Conservation (phyloP, 352 stramenopile species). For the Blastocystis sp. region DNA sequence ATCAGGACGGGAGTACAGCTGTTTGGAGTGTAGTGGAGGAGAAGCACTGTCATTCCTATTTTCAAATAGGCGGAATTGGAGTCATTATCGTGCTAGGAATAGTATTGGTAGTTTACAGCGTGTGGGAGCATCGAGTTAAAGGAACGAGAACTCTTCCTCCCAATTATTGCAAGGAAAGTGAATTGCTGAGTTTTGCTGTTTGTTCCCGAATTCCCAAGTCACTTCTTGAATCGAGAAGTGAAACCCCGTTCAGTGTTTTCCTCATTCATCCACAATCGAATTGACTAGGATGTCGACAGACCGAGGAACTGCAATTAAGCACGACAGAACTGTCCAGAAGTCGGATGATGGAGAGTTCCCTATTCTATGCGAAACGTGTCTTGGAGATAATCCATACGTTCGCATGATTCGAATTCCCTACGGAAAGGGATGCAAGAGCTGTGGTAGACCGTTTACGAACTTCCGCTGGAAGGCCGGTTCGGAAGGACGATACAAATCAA, state of each 20-base stretch:
- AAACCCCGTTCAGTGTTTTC: no score
- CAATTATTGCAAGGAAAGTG: no score
- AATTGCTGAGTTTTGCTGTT: neutral
- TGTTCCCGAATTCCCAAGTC: neutral
- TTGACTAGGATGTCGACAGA: conserved; percentile 67
- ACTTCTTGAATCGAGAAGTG: neutral
- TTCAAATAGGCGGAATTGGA: neutral
- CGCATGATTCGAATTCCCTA: conserved; percentile 93
- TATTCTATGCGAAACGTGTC: conserved; percentile 90
- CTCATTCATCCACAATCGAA: no score
- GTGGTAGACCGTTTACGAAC: conserved; percentile 86
- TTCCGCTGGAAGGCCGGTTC: conserved; percentile 93
- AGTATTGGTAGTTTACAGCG: neutral
- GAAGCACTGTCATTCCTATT: neutral
- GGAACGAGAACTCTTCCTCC: neutral
- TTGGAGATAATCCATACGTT: conserved; percentile 96
- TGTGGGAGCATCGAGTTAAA: neutral
- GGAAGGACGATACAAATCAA: conserved; percentile 90
- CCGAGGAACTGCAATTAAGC: conserved; percentile 73
- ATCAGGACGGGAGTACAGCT: neutral
- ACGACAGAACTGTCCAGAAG: conserved; percentile 21
- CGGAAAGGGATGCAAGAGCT: conserved; percentile 94
- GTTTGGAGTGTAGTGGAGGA: neutral
- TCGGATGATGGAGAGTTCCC: conserved; percentile 85
- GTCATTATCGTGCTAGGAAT: neutral